These are phyloP conservation scores for Phytopythium sindhum DNA, from an alignment of 352 stramenopile species.

Conservation along the genomic window DNA sequence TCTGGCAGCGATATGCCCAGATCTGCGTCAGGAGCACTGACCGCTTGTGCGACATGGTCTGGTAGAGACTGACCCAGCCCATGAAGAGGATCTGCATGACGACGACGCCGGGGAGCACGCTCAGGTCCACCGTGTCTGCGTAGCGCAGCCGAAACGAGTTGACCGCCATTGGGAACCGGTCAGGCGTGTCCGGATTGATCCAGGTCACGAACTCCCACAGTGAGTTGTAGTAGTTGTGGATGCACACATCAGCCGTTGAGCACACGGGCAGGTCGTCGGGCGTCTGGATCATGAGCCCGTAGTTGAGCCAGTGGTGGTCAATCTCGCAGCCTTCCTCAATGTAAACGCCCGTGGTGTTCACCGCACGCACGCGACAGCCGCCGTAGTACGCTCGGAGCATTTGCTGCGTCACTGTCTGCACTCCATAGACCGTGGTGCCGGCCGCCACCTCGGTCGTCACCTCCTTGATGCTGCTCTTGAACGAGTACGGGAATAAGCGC, in stretches of 20 bases:
- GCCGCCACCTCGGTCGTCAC: conserved; percentile 14
- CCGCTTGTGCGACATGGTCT: conserved; percentile 22
- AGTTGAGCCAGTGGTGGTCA: conserved; percentile 28
- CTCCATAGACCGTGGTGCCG: conserved; percentile 13
- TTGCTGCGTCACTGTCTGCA: conserved; percentile 19
- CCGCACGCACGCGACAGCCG: conserved; percentile 27
- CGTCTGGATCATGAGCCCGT: conserved; percentile 30
- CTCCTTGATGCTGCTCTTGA: conserved; percentile 19
- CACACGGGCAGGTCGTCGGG: conserved; percentile 29
- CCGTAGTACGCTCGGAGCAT: conserved; percentile 35
- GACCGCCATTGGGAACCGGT: conserved; percentile 10
- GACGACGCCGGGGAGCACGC: conserved; percentile 14
- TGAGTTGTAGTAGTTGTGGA: conserved; percentile 31
- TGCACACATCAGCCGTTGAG: conserved; percentile 23
- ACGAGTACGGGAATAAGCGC: conserved; percentile 8
- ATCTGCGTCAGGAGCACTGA: conserved; percentile 22
- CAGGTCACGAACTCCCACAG: conserved; percentile 24
- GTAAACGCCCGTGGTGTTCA: conserved; percentile 30
- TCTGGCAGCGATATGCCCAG: conserved; percentile 25
- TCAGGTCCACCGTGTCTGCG: conserved; percentile 17
- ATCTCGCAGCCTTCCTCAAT: conserved; percentile 26
- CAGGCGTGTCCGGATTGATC: conserved; percentile 3
- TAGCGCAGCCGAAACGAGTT: conserved; percentile 25
- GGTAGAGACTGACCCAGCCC: conserved; percentile 23
- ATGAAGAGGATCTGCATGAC: conserved; percentile 22